Evolutionary conservation across 108 stramenopile genomes (phyloP).

Genomic region (Fistulifera solaris): DNA sequence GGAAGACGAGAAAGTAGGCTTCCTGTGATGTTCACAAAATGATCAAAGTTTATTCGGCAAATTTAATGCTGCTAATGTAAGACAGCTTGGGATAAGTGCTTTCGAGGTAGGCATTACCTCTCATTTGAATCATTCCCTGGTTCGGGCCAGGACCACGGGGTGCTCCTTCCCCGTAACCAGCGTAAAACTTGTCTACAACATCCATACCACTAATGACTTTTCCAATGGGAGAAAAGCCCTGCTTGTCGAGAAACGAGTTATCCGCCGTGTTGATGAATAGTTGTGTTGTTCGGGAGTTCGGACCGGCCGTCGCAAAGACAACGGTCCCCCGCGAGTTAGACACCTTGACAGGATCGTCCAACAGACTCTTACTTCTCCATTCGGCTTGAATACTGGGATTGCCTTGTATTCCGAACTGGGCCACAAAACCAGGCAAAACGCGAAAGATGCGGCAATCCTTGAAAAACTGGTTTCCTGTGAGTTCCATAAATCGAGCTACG

Average conservation of each 20-base stretch:
- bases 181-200: slow-evolving; percentile 71
- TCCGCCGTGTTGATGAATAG: slow-evolving; percentile 77
- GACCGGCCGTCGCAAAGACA: slow-evolving; percentile 87
- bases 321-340: slow-evolving; percentile 76
- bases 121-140: slow-evolving; percentile 68
- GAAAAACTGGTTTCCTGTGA: slow-evolving; percentile 48
- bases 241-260: slow-evolving; percentile 85
- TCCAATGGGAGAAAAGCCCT: slow-evolving; percentile 89
- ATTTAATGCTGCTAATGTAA: slow-evolving; percentile 54
- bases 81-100: slow-evolving; percentile 64
- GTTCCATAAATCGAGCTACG: slow-evolving; percentile 61
- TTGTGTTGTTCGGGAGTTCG: slow-evolving; percentile 84
- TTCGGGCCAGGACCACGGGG: slow-evolving; percentile 73
- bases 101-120: slow-evolving; percentile 68
- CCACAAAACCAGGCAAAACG: slow-evolving; percentile 83
- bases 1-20: no score
- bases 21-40: no score
- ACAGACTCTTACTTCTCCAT: slow-evolving; percentile 44
- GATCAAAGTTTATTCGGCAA: neutral
- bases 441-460: slow-evolving; percentile 78
- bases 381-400: slow-evolving; percentile 58
- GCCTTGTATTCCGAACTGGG: slow-evolving; percentile 89
- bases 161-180: slow-evolving; percentile 88
- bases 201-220: slow-evolving; percentile 89
- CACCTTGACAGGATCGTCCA: slow-evolving; percentile 82